phyloP scores from a whole-genome alignment of 768 basidiomycete species.

The Mycena galericulata region DNA sequence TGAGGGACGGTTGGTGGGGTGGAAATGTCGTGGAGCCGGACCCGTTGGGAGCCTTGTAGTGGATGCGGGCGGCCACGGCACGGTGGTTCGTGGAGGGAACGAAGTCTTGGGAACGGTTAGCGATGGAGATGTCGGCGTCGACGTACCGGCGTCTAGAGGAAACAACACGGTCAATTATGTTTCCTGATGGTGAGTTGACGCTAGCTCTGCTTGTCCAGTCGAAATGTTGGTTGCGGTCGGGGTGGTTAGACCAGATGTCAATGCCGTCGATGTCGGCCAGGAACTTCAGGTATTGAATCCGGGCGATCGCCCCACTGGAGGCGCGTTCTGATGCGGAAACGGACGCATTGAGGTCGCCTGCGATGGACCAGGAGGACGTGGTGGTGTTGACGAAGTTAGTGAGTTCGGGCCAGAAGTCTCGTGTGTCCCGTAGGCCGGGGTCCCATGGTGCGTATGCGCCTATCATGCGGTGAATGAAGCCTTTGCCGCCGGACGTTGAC shows the following conservation, averaged over 20 bases:
- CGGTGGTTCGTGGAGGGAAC: conserved; percentile 7
- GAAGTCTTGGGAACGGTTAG: neutral
- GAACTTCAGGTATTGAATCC: neutral
- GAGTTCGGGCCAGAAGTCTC: conserved; percentile 7
- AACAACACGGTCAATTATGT: conserved; percentile 12
- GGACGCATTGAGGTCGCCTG: conserved; percentile 8
- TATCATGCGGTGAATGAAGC: conserved; percentile 36
- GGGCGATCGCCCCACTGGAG: neutral
- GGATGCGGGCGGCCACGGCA: neutral
- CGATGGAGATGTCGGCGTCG: conserved; percentile 3
- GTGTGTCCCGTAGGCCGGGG: conserved; percentile 39
- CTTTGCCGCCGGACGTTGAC: conserved; percentile 16
- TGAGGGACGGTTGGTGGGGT: too few relatives aligned
- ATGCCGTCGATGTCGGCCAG: neutral
- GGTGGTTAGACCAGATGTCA: neutral
- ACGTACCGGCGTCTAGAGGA: conserved; percentile 15
- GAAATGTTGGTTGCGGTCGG: neutral
- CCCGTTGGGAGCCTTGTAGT: conserved; percentile 3
- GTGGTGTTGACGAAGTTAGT: neutral
- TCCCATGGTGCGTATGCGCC: conserved; percentile 44
- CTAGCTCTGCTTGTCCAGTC: neutral
- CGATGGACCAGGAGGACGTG: neutral
- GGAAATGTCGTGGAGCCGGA: too few relatives aligned
- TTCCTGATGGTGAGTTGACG: too few relatives aligned
- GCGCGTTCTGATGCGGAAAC: neutral